Conservation (phyloP, 371 early-diverging fungal species). For the Rhizopus sp. region DNA sequence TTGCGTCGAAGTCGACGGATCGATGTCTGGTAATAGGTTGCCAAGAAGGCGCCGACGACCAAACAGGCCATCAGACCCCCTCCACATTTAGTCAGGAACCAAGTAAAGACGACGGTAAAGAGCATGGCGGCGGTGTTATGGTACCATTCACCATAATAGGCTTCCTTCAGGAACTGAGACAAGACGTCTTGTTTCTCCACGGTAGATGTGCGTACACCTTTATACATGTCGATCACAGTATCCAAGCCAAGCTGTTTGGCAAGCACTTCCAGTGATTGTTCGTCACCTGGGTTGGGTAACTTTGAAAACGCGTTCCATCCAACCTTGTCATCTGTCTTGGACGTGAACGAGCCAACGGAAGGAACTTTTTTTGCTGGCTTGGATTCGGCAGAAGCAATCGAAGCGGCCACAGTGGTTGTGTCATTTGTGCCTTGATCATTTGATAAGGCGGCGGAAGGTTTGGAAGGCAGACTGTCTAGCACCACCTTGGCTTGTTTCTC, state of each 20-base stretch:
- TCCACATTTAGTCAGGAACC: slow-evolving; percentile 35
- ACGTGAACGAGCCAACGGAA: slow-evolving; percentile 17
- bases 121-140: slow-evolving; percentile 38
- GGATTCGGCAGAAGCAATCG: slow-evolving; percentile 20
- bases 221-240: slow-evolving; percentile 19
- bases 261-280: slow-evolving; percentile 15
- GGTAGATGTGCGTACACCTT: slow-evolving; percentile 16
- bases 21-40: slow-evolving; percentile 79
- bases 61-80: slow-evolving; percentile 42
- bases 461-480: slow-evolving; percentile 19
- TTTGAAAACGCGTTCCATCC: slow-evolving; percentile 43
- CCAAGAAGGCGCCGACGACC: slow-evolving; percentile 50
- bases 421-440: slow-evolving; percentile 32
- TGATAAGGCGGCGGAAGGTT: slow-evolving; percentile 11
- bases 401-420: slow-evolving; percentile 4
- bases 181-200: slow-evolving; percentile 23
- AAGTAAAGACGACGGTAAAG: slow-evolving; percentile 36
- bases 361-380: slow-evolving; percentile 17
- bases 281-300: slow-evolving; percentile 39
- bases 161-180: slow-evolving; percentile 33
- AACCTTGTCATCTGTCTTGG: slow-evolving; percentile 16
- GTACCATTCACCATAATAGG: slow-evolving; percentile 45
- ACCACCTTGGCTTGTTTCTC: slow-evolving; percentile 24
- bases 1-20: slow-evolving; percentile 71
- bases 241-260: slow-evolving; percentile 22